Base-by-base conservation (phyloP, 371 early-diverging fungal species). In the Mucor mucedo region DNA sequence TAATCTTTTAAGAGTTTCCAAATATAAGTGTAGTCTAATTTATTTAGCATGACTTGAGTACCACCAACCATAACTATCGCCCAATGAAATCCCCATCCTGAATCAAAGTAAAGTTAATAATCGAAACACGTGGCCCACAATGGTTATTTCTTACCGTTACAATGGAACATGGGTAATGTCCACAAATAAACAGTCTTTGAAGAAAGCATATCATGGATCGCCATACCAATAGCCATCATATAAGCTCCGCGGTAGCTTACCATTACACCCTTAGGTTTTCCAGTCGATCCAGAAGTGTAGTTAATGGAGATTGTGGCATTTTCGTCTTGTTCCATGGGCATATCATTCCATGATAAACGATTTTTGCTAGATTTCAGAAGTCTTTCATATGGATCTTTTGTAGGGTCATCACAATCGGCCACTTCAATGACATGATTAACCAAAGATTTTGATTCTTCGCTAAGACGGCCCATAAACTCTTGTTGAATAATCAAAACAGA, bases 131-230 rank as follows among this genome's bases (percentile, higher is more conserved):
- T 28, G 9, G 9, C 29, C 9, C 7, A 10, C 2, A 49, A 30
- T 49, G 29, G 7, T 9, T 45, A 16, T 16, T 9, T 9, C 42
- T 27, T 69, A 66, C 77, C 87, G 61, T 83, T 86, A 55, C 87
- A 88, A 66, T 90, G 90, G 65, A 90, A 90, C 79, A 88, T 80
- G 2, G 90, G 90, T 2, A 87, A 73, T 2, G 83, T 79, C 79
- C 85, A 90, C 33, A 90, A 62, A 66, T 77, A 87, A 4, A 81
- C 80, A 13, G 83, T 78, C 29, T 85, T 73, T 8, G 75, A 53
- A 13, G 62, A 73, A 45, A 88, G 55, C 11, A 68, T 62, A n/a
- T 72, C 77, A 53, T 87, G 85, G 42, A 90, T 75, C 2, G 68
- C 71, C 54, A 84, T 77, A 3, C 77, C 72, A 2, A 90, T 54